Evolutionary conservation across 2,329 filamentous ascomycete genomes (phyloP), one percentile per base, ranked within the genome.

Genomic region (Nigrospora osmanthi): DNA sequence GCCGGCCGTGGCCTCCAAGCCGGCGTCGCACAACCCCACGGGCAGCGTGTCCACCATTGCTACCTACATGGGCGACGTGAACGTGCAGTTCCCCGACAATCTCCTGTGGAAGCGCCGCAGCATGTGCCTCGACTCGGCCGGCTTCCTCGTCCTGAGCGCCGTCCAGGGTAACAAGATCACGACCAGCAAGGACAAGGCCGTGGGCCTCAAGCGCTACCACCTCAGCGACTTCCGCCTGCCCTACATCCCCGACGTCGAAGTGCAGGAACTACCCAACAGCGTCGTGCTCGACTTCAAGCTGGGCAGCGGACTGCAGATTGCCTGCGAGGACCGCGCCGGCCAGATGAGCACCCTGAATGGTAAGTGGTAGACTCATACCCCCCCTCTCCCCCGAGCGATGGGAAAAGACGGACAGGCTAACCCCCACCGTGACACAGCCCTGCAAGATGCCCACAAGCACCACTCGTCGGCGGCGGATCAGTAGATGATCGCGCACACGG

Each of bases 21-120:
- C 43, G 9, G 28, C 31, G 15, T 32, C 33, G 5, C 36, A 30
- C 14, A 28, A 38, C 38, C 54, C 58, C 40, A 43, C 56, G 35
- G n/a, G n/a, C 35, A n/a, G 35, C 35, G 35, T 36, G 35, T 38
- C 36, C 4, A 35, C 33, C 23, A 68, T 81, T 43, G 73, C 83
- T 23, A 73, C 87, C 4, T 82, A 85, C 49, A 77, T 95, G 63
- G 89, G 90, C 40, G 88, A 96, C 58, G 84, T 98, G 51, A 97
- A 98, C 57, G 87, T 97, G 11, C 93, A 98, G 62, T 96, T 98
- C 61, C 93, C 93, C 0, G 91, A 97, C 60, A 95, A 89, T 44
- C 74, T 98, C 39, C 75, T 98, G 12, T 98, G 93, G 93, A 98
- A 97, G 70, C 85, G 91, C 44, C 82, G 93, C 48, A 89, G 85